Percentiles rank a stretch among this genome's conserved stretches.
These are phyloP conservation scores for Eucalyptus urophylla DNA, from an alignment of 345 rosid genomes.

Conservation along the genomic window DNA sequence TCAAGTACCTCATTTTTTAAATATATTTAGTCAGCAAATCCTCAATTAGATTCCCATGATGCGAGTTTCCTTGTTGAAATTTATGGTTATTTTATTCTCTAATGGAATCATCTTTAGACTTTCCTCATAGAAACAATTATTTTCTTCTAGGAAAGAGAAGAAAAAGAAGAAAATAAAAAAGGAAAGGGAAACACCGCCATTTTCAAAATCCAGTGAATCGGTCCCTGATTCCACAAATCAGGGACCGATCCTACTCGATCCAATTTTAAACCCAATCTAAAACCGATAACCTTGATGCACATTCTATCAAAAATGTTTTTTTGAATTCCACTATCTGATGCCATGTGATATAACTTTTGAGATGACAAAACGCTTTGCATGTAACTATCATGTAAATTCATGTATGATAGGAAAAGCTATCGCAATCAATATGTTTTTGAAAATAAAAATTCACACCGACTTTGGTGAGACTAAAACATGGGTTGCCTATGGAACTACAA, in stretches of 20 bases:
- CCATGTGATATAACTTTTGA: neutral
- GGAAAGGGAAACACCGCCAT: neutral
- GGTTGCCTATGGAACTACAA: neutral
- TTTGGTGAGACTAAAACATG: neutral
- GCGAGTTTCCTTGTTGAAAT: neutral
- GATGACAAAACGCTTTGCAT: neutral
- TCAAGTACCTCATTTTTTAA: neutral
- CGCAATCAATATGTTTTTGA: neutral
- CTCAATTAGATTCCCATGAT: neutral
- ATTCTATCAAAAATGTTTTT: neutral
- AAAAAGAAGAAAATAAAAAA: too few species aligned
- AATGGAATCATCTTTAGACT: neutral
- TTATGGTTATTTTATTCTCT: neutral
- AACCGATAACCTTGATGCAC: neutral
- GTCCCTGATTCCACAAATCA: neutral
- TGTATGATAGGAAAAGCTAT: neutral
- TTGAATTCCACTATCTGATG: neutral
- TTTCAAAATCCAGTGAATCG: accelerated
- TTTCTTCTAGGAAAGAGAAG: neutral
- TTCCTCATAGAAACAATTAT: neutral
- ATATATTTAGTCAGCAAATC: neutral
- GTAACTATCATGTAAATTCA: neutral
- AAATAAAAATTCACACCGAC: neutral
- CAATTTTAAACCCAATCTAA: neutral
- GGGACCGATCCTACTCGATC: neutral